These are phyloP conservation scores for Thyridium curvatum DNA, from an alignment of 2,329 filamentous ascomycete species.

Conservation along the genomic window DNA sequence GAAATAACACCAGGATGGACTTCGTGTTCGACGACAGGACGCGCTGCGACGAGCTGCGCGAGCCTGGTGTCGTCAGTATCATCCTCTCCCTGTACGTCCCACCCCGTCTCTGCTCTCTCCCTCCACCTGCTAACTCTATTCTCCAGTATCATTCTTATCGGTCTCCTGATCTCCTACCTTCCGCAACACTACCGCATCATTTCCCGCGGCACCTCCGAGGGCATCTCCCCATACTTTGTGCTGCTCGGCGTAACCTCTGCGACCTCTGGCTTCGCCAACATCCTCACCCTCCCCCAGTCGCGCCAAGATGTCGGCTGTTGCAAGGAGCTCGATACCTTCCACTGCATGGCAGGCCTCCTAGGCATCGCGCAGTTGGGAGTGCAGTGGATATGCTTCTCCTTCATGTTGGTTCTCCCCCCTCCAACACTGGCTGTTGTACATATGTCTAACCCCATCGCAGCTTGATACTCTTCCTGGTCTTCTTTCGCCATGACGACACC, in stretches of 20 bases:
- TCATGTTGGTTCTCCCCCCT: conserved; percentile 62
- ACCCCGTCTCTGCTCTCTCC: neutral
- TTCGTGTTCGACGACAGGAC: conserved; percentile 19
- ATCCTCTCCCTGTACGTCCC: conserved; percentile 47
- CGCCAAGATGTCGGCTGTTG: conserved; percentile 82
- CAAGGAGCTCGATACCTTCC: conserved; percentile 69
- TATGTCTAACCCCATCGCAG: conserved; percentile 37
- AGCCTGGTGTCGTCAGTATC: conserved; percentile 48
- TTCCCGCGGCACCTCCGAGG: conserved; percentile 76
- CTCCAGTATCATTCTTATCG: conserved; percentile 66
- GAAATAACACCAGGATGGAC: conserved; percentile 20
- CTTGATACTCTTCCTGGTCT: conserved; percentile 87
- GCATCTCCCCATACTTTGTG: conserved; percentile 92
- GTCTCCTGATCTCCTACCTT: conserved; percentile 87
- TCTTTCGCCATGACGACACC: conserved; percentile 66
- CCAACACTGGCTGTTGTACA: neutral
- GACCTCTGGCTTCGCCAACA: conserved; percentile 86
- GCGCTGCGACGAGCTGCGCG: conserved; percentile 45
- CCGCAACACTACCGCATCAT: conserved; percentile 95
- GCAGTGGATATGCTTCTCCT: conserved; percentile 86
- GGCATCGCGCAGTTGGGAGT: conserved; percentile 87
- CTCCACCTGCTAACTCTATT: neutral
- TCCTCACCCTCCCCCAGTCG: conserved; percentile 79
- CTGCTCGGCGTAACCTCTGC: conserved; percentile 88
- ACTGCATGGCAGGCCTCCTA: conserved; percentile 79